Percentiles rank a stretch among this genome's conserved stretches.
Evolutionary conservation across 176 grass and related monocot genomes (phyloP).

Genomic region (Aegilops umbellulata): DNA sequence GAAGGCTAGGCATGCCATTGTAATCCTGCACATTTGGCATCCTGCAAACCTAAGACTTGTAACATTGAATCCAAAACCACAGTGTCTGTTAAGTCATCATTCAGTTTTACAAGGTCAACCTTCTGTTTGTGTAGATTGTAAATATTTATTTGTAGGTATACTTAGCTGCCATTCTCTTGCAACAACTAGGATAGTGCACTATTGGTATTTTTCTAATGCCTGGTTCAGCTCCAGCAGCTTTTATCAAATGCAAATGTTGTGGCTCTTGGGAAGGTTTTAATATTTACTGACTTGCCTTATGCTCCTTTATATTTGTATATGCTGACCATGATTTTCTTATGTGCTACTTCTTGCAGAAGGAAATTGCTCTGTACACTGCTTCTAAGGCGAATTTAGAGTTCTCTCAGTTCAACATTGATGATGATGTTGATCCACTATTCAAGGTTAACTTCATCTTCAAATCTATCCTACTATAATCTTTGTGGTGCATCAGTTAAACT

Average conservation of each 20-base stretch:
- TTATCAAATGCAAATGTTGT: conserved; percentile 3
- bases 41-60: background rate
- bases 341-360: conserved; percentile 66
- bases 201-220: background rate
- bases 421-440: conserved; percentile 92
- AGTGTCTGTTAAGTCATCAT: background rate
- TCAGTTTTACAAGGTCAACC: background rate
- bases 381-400: conserved; percentile 96
- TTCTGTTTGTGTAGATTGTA: background rate
- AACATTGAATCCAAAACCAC: background rate
- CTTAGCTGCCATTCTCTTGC: conserved; percentile 5
- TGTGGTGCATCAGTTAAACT: conserved; percentile 8
- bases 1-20: background rate
- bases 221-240: conserved; percentile 10
- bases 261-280: background rate
- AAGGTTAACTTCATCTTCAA: conserved; percentile 59
- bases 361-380: conserved; percentile 96
- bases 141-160: conserved; percentile 22
- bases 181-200: background rate
- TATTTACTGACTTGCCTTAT: background rate
- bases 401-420: conserved; percentile 98
- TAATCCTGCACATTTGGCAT: background rate
- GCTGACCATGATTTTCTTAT: conserved; percentile 39
- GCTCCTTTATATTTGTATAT: background rate
- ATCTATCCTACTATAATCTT: background rate